These are phyloP conservation scores for Mortierella sp. DNA, from an alignment of 371 early-diverging fungal species.

Conservation along the genomic window DNA sequence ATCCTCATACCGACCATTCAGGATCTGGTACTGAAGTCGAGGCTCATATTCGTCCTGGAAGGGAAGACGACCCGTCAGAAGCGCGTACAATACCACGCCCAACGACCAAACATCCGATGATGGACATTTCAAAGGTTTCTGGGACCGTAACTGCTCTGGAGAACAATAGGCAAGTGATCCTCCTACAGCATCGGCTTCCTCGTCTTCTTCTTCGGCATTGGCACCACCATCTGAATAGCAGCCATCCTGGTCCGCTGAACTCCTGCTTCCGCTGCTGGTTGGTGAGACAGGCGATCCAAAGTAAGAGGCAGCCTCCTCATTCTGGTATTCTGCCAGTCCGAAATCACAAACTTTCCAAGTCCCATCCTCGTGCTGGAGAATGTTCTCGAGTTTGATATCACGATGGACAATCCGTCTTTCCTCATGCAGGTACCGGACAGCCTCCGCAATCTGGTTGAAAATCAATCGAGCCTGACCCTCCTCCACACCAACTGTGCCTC, in stretches of 20 bases:
- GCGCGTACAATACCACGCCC: slow-evolving; percentile 81
- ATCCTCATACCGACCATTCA: slow-evolving; percentile 63
- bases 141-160: slow-evolving; percentile 76
- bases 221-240: slow-evolving; percentile 1
- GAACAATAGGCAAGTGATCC: slow-evolving; percentile 84
- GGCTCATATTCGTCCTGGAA: slow-evolving; percentile 81
- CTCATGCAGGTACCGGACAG: slow-evolving; percentile 83
- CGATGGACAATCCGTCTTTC: slow-evolving; percentile 83
- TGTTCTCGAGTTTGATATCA: slow-evolving; percentile 96
- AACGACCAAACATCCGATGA: slow-evolving; percentile 88
- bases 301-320: slow-evolving; percentile 34
- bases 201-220: slow-evolving; percentile 1
- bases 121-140: slow-evolving; percentile 59
- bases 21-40: slow-evolving; percentile 76
- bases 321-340: slow-evolving; percentile 77
- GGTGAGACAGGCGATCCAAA: slow-evolving; percentile 54
- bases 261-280: background rate
- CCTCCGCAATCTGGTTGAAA: slow-evolving; percentile 78
- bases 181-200: slow-evolving; percentile 51
- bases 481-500: slow-evolving; percentile 50
- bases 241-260: background rate
- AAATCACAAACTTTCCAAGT: slow-evolving; percentile 90
- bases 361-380: slow-evolving; percentile 66
- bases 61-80: slow-evolving; percentile 79
- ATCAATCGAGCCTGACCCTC: slow-evolving; percentile 58